Conservation (phyloP, 1,284 basidiomycete species). For the Fomitopsis betulina region DNA sequence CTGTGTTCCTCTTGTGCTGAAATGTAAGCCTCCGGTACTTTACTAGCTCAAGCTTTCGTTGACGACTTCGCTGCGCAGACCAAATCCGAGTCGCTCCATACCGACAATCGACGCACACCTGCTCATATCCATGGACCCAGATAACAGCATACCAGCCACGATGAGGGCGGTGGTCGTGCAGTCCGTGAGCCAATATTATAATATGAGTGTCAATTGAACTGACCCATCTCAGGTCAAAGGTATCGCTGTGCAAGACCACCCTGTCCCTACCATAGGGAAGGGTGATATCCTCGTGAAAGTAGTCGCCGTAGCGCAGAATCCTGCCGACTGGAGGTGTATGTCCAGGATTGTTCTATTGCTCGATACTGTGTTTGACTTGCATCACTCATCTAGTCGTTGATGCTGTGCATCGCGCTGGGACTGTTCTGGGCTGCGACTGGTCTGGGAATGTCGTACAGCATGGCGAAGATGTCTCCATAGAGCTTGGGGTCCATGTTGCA, state of each 20-base stretch:
- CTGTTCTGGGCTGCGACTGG: slow-evolving; percentile 24
- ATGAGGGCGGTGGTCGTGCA: no score
- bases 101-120: no score
- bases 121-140: no score
- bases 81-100: no score
- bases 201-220: no score
- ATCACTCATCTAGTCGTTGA: slow-evolving; percentile 11
- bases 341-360: not conserved
- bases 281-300: slow-evolving; percentile 24
- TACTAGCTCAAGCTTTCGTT: no score
- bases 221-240: not conserved
- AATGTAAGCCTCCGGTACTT: no score
- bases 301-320: slow-evolving; percentile 23
- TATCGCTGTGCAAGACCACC: slow-evolving; percentile 18
- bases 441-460: slow-evolving; percentile 20
- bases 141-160: no score
- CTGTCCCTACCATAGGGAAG: slow-evolving; percentile 20
- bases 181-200: no score
- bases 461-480: slow-evolving; percentile 18
- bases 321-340: slow-evolving; percentile 25
- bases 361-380: not conserved
- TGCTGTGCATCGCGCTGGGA: slow-evolving; percentile 10
- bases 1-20: no score
- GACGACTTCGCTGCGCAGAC: no score
- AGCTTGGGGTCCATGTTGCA: slow-evolving; percentile 22